A percentile compares a stretch with the other conserved stretches of the same genome.
Evolutionary conservation across 2,329 filamentous ascomycete genomes (phyloP).

Genomic region (Claviceps humidiphila): DNA sequence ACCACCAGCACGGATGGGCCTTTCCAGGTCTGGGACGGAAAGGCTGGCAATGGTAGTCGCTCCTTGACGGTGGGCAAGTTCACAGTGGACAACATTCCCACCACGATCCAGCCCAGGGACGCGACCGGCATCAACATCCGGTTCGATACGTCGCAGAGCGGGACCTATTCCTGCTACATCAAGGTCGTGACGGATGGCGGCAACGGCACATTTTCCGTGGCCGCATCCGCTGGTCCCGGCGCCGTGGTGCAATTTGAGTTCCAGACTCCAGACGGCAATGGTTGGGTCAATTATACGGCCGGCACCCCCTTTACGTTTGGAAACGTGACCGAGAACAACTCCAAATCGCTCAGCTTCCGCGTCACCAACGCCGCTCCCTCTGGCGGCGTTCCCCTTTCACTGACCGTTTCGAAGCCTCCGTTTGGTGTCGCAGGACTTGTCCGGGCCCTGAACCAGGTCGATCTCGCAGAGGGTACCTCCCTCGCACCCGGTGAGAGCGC

Average conservation of each 20-base stretch:
- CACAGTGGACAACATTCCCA: conserved; percentile 32
- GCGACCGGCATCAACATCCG: conserved; percentile 28
- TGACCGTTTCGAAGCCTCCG: conserved; percentile 49
- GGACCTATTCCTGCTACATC: conserved; percentile 37
- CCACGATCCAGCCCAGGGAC: conserved; percentile 25
- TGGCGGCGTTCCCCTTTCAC: conserved; percentile 32
- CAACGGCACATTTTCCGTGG: conserved; percentile 30
- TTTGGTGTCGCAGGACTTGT: conserved; percentile 42
- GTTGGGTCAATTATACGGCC: conserved; percentile 34
- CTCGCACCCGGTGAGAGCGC: conserved; percentile 35
- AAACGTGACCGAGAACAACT: conserved; percentile 38
- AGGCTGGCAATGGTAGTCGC: conserved; percentile 7
- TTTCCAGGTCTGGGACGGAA: conserved; percentile 24
- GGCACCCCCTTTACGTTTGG: conserved; percentile 38
- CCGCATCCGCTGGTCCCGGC: conserved; percentile 34
- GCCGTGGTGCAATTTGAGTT: conserved; percentile 41
- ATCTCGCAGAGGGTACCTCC: conserved; percentile 42
- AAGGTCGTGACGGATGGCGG: conserved; percentile 36
- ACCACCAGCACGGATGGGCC: conserved; percentile 29
- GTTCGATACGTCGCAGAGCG: conserved; percentile 32
- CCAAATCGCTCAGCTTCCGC: conserved; percentile 33
- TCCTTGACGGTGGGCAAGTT: conserved; percentile 33
- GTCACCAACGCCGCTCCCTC: conserved; percentile 36
- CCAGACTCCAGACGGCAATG: conserved; percentile 34
- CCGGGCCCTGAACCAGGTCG: conserved; percentile 39